Base-by-base conservation (phyloP, 169 alveolate species). In the Condylostoma magnum region DNA sequence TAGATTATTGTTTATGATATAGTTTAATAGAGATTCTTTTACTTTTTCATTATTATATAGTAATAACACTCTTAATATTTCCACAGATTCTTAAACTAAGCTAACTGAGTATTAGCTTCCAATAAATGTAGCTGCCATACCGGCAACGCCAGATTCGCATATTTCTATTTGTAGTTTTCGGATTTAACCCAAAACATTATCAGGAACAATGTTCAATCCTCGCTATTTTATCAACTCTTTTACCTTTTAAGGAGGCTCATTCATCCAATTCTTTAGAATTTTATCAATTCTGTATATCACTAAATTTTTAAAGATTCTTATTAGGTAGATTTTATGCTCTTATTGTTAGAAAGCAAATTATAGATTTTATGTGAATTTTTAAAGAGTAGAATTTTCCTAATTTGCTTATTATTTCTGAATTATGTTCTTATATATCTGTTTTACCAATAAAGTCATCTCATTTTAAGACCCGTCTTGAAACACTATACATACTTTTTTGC, bases 91-190 rank as follows among this genome's bases (percentile, higher is more conserved):
- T 8, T 18, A 18, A 3, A 46, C 60, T 0, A 50, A 27, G 18
- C 12, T 47, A 25, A 27, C 22, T 20, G 31, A 30, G 22, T 20
- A 48, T 20, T 30, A 31, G 28, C 18, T n/a, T 4, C 48, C 8
- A 15, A 67, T 67, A 2, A 50, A 10, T 8, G 22, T 20, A 30
- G 50, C 38, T 31, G 76, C 76, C 66, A 67, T 46, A 18, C 50
- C 27, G 2, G 56, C 76, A 15, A 67, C 22, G 27, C 76, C 76
- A 41, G 52, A 15, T 12, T 50, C 28, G 5, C 25, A 12, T 36
- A 67, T 48, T 15, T 15, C 48, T 18, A 12, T 38, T 25, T 63
- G 55, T 15, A 63, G 8, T 15, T 25, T n/a, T 15, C 46, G 33
- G 60, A 44, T 44, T 63, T 57, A 28, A n/a, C 6, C 28, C 25